phyloP scores from a whole-genome alignment of 495 filamentous ascomycete genomes.

The Aspergillus conjunctus region DNA sequence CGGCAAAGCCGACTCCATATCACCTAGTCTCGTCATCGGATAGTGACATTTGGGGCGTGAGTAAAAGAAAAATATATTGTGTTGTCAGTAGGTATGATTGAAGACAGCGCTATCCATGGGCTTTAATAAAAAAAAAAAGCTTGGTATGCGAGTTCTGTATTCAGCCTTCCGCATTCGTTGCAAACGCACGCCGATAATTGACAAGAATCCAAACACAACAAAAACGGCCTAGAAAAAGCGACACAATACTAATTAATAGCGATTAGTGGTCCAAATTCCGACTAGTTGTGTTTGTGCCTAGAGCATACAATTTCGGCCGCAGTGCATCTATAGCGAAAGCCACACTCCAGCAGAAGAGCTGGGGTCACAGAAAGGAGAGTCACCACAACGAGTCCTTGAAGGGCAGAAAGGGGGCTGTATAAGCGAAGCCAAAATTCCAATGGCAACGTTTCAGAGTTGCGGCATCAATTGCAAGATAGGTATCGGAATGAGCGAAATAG shows the following conservation, averaged over 20 bases:
- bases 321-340: no score
- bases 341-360: no score
- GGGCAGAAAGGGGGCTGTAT: neutral
- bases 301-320: no score
- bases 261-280: no score
- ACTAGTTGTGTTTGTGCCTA: no score
- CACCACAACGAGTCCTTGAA: neutral
- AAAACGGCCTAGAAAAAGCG: neutral
- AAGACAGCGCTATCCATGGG: neutral
- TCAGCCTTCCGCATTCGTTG: slow-evolving; percentile 22
- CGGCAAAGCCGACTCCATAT: slow-evolving; percentile 26
- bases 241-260: neutral
- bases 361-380: neutral
- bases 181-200: slow-evolving; percentile 11
- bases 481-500: neutral
- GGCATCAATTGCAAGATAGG: neutral
- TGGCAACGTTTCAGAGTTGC: neutral
- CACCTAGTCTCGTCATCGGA: slow-evolving; percentile 10
- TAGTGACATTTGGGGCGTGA: slow-evolving; percentile 16
- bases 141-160: slow-evolving; percentile 11
- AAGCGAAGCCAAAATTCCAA: neutral
- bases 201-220: slow-evolving; percentile 7
- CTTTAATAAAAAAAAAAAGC: slow-evolving; percentile 3
- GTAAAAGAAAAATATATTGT: neutral
- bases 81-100: neutral